Evolutionary conservation across 805 yeast species (phyloP).

Genomic region (Yamadazyma ubonensis): DNA sequence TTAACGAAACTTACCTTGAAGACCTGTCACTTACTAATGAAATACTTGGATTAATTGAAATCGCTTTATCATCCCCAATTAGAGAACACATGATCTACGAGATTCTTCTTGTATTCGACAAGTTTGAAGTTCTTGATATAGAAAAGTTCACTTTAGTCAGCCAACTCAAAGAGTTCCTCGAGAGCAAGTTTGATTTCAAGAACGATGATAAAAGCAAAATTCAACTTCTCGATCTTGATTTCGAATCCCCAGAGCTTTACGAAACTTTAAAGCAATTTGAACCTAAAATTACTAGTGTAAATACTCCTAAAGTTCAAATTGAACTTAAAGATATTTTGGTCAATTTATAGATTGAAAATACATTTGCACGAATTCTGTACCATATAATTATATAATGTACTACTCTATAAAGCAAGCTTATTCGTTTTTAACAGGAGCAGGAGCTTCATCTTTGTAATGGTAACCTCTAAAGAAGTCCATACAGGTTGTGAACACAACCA

Average conservation of each 20-base stretch:
- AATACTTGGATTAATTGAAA: constrained; percentile 10
- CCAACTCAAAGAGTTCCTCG: constrained; percentile 11
- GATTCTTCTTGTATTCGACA: constrained; percentile 15
- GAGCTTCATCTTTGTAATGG: constrained; percentile 21
- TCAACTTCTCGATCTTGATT: constrained; percentile 24
- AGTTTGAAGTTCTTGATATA: constrained; percentile 10
- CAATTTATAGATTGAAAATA: constrained; percentile 4
- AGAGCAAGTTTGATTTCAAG: constrained; percentile 18
- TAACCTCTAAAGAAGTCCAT: constrained; percentile 88
- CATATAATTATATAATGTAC: background rate
- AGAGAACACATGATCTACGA: constrained; percentile 10
- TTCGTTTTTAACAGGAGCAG: background rate
- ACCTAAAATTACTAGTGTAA: background rate
- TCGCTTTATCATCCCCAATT: constrained; percentile 3
- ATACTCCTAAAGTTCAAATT: constrained; percentile 6
- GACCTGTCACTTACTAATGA: constrained; percentile 8
- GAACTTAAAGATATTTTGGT: constrained; percentile 11
- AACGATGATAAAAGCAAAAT: constrained; percentile 16
- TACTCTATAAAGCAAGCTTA: too few relatives aligned
- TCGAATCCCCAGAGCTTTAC: constrained; percentile 27
- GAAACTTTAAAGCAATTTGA: constrained; percentile 14
- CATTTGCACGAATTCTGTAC: background rate
- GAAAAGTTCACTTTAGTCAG: constrained; percentile 6
- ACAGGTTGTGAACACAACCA: constrained; percentile 92
- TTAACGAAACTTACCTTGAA: constrained; percentile 16